These are phyloP conservation scores for Dendrobium officinale DNA, from an alignment of 106 monocot genomes.

Conservation along the genomic window DNA sequence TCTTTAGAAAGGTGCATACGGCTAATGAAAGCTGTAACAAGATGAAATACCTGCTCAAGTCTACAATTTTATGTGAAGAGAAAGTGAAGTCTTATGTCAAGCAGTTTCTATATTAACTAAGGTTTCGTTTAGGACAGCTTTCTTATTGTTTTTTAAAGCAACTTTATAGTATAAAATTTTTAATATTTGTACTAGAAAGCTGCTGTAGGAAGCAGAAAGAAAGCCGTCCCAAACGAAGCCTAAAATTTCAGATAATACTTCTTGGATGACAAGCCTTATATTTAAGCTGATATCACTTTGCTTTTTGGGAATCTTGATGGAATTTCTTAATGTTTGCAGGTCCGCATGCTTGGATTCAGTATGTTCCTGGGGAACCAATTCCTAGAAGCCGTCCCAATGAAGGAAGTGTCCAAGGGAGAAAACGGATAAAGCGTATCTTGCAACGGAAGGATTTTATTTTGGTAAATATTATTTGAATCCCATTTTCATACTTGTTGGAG, in stretches of 20 bases:
- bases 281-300: neutral
- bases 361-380: slow-evolving; percentile 83
- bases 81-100: neutral
- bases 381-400: slow-evolving; percentile 79
- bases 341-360: slow-evolving; percentile 86
- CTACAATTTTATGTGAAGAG: neutral
- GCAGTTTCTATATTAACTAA: too few species aligned
- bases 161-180: too few species aligned
- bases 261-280: neutral
- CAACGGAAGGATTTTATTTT: slow-evolving; percentile 78
- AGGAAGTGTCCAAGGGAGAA: slow-evolving; percentile 81
- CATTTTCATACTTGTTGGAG: neutral
- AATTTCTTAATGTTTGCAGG: slow-evolving; percentile 28
- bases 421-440: slow-evolving; percentile 66
- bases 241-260: neutral
- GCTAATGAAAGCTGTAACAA: neutral
- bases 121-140: too few species aligned
- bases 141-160: too few species aligned
- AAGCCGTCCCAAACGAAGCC: too few species aligned
- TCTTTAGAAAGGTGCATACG: neutral
- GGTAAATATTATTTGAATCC: slow-evolving; percentile 28
- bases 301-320: neutral
- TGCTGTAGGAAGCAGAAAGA: too few species aligned
- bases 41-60: neutral
- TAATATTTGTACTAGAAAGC: too few species aligned